Evolutionary conservation across 2,329 filamentous ascomycete species (phyloP).

Genomic region (Colletotrichum kahawae): DNA sequence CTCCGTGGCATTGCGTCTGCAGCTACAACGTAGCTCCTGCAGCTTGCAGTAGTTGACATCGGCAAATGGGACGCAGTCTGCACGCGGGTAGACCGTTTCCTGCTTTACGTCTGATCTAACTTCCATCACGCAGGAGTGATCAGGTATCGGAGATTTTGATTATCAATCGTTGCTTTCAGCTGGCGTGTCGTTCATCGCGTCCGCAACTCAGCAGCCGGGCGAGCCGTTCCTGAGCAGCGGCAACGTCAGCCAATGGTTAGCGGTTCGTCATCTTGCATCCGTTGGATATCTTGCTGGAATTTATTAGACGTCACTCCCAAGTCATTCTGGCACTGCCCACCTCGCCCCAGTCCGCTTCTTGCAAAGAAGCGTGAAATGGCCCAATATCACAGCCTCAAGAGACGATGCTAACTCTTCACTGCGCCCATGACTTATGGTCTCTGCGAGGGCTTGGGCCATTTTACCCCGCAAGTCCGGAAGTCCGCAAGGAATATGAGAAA

Average conservation of each 20-base stretch:
- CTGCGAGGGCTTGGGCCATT: neutral
- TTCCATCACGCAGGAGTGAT: neutral
- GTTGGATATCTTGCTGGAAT: neutral
- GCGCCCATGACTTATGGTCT: neutral
- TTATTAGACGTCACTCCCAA: neutral
- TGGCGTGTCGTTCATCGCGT: neutral
- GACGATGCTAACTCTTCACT: neutral
- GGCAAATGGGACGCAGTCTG: neutral
- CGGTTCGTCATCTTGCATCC: neutral
- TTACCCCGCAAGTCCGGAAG: neutral
- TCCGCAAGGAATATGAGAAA: neutral
- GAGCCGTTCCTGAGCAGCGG: neutral
- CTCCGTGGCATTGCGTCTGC: neutral
- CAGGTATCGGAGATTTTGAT: neutral
- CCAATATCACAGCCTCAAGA: neutral
- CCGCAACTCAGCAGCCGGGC: neutral
- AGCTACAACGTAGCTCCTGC: neutral
- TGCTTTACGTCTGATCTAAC: neutral
- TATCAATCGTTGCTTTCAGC: neutral
- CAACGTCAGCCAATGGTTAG: neutral
- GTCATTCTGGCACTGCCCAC: neutral
- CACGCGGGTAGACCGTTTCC: neutral
- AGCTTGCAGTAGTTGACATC: neutral
- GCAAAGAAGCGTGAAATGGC: neutral
- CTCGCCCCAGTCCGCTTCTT: neutral